Conservation (phyloP, 352 stramenopile genomes). For the Pythium insidiosum region DNA sequence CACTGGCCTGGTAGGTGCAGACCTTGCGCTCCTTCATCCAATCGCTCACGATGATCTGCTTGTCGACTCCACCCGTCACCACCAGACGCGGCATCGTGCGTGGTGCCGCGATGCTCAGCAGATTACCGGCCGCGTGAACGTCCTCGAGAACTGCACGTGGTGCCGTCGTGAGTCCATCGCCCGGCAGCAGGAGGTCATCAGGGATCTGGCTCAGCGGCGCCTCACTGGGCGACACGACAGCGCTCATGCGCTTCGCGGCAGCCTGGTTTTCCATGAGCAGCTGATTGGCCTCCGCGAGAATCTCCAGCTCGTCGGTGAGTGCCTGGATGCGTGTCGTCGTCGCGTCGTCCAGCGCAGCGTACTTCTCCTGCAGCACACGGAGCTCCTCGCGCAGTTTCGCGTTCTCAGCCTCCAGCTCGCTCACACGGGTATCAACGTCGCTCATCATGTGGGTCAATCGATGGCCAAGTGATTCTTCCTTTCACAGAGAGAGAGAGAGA, state of each 20-base stretch:
- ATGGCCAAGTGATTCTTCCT: not conserved
- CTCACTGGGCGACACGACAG: not conserved
- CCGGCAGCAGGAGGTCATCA: constrained; percentile 62
- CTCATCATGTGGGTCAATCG: not conserved
- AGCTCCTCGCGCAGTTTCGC: constrained; percentile 33
- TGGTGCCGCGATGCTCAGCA: constrained; percentile 53
- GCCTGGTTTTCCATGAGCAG: constrained; percentile 47
- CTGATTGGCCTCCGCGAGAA: constrained; percentile 65
- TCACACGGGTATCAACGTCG: constrained; percentile 1
- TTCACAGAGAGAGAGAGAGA: not conserved
- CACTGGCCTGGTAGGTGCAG: constrained; percentile 19
- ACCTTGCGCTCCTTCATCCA: constrained; percentile 44
- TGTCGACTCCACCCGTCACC: constrained; percentile 67
- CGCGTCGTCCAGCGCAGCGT: constrained; percentile 25
- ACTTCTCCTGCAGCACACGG: constrained; percentile 36
- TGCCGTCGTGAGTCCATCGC: constrained; percentile 19
- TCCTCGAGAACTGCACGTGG: constrained; percentile 28
- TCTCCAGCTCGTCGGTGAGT: constrained; percentile 67
- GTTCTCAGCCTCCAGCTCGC: constrained; percentile 32
- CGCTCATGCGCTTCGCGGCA: constrained; percentile 12
- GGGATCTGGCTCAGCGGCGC: constrained; percentile 35
- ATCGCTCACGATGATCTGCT: constrained; percentile 60
- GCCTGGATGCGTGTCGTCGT: constrained; percentile 34
- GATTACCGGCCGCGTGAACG: constrained; percentile 55
- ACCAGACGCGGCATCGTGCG: constrained; percentile 26